Base-by-base conservation (phyloP, 2,329 filamentous ascomycete species). In the Fusarium penzigii region DNA sequence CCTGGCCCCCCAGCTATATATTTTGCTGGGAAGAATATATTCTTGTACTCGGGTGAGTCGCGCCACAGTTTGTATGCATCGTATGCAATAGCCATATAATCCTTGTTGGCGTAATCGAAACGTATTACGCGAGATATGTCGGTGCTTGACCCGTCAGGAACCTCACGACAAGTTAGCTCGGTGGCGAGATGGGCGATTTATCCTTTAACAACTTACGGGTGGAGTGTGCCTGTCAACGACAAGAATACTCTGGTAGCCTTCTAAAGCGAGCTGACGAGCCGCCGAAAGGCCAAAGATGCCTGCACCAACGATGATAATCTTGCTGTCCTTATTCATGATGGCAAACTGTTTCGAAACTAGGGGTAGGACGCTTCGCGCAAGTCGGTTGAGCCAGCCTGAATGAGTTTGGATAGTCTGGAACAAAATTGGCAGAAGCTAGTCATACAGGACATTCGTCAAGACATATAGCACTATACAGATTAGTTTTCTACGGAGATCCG, bases 71-170 rank as follows among this genome's bases (percentile, higher is more conserved):
- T 32, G 41, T 61, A 61, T 2, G 58, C 59, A 11, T 61, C 56
- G 10, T 53, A 49, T 6, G 81, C 85, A 17, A 89, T 78, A 25
- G 71, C 69, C 6, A 83, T 77, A 66, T 89, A 90, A 13, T 80
- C 75, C 1, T 77, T 69, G 55, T 85, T 78, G 14, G 82, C 82
- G 58, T 90, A 90, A 72, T 90, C 87, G 46, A 67, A 59, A 5
- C 71, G 65, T 39, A 73, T 65, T 32, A 73, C 64, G 29, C 70
- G 67, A 6, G 70, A 73, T 12, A 69, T 65, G 55, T 73, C 70
- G 42, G 68, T 65, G 47, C 68, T 71, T 41, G 69, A 67, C 17
- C 65, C 66, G 36, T 73, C 68, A 1, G 64, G 60, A 8, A 70
- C 65, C 60, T 62, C n/a, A n/a, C n/a, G n/a, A n/a, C n/a, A n/a